Evolutionary conservation across 768 basidiomycete species (phyloP), one percentile per base, ranked within the genome.

Genomic region (Xerocomellus dryophilus): DNA sequence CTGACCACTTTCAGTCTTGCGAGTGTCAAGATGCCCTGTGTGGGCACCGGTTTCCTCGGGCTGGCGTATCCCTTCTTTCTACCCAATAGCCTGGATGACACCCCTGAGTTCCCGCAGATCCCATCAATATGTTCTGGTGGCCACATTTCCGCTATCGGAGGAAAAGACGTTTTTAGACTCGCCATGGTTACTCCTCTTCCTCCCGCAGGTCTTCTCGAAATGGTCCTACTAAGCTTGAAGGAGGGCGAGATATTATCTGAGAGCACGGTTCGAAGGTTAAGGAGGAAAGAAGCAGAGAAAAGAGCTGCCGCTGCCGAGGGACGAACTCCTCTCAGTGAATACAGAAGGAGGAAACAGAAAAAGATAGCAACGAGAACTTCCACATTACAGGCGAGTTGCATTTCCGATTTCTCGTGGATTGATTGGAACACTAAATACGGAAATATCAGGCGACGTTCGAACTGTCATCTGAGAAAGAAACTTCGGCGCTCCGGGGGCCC

Each of bases 11-110:
- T 67, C 43, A 67, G 49, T 20, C 66, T 68, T 35, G 66, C 66
- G 8, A 66, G 63, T 6, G 47, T 68, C 54, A 58, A 50, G 57
- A 39, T 47, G 4, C 54, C 61, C 9, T 57, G 25, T 25, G 29
- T 57, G 14, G 66, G 65, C 27, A 66, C 65, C 2, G 51, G 58
- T 31, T 68, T 68, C 43, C 54, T 67, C 15, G 65, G 65, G 29
- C 32, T 68, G 34, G 51, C 51, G 12, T 32, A 48, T 35, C 45
- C 63, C 4, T 53, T 42, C 36, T 20, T 34, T 31, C 41, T 5
- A 23, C 14, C 8, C 29, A 17, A 48, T 6, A 18, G 5, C 43
- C 31, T 15, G 46, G 66, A 68, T 18, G 66, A 66, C 11, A 58
- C 55, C 7, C 60, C 63, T 7, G 66, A 66, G 41, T 32, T 57